A percentile compares a stretch with the other conserved stretches of the same genome.
Evolutionary conservation across 192 early-diverging fungal genomes (phyloP).

Genomic region (Neocallimastix lanati): DNA sequence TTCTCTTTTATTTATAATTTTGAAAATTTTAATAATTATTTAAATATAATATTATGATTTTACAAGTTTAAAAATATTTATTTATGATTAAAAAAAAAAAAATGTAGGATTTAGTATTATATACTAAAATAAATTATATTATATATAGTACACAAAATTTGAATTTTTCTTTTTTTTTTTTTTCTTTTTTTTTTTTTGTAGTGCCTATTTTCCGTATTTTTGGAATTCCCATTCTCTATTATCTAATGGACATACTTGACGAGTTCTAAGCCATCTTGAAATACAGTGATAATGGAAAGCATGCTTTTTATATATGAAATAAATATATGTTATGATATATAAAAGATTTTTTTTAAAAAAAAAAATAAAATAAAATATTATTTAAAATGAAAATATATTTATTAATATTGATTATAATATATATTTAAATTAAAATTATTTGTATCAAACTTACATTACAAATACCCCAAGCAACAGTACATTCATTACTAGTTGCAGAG

Average conservation of each 20-base stretch:
- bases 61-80: too few species aligned
- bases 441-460: conserved; percentile 55
- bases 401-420: not conserved
- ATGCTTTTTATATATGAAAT: conserved; percentile 30
- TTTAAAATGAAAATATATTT: conserved; percentile 4
- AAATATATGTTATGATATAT: too few species aligned
- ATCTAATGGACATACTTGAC: conserved; percentile 92
- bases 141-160: too few species aligned
- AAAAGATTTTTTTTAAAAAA: conserved; percentile 1
- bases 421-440: not conserved
- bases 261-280: conserved; percentile 87
- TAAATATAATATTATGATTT: too few species aligned
- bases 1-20: too few species aligned
- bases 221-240: conserved; percentile 98
- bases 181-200: too few species aligned
- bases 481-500: conserved; percentile 77
- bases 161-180: not conserved
- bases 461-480: conserved; percentile 90
- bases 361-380: not conserved
- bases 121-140: too few species aligned
- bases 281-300: conserved; percentile 99
- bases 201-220: conserved; percentile 19
- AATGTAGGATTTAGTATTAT: too few species aligned
- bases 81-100: too few species aligned
- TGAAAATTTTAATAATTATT: too few species aligned